Base-by-base conservation (phyloP, 2,329 filamentous ascomycete species). In the Aspergillus neotritici region DNA sequence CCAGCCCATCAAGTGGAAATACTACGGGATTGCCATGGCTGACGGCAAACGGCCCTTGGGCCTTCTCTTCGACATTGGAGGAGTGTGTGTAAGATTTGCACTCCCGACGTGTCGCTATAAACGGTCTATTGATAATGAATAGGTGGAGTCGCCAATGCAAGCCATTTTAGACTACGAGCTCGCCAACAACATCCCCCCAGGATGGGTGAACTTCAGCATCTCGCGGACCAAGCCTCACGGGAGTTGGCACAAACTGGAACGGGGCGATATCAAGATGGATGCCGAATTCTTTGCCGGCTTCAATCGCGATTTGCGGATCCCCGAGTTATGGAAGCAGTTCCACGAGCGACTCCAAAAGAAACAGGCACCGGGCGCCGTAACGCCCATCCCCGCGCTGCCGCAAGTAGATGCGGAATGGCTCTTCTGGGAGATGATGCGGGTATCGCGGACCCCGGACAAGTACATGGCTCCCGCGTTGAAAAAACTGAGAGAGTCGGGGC, bases 131-230 rank as follows among this genome's bases (percentile, higher is more conserved):
- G 17, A 38, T 48, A 58, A 15, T 56, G 32, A 16, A 16, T 52
- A 94, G 90, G 88, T 96, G 42, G 74, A 85, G 16, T 96, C 89
- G 1, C 93, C 93, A 8, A 90, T 98, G 60, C 88, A 94, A 70
- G 83, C 87, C 2, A 97, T 98, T 57, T 76, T 94, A 44, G 85
- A 94, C 68, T 96, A 96, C 64, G 93, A 97, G 64, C 70, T 83
- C 41, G 72, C 77, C 47, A 74, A 86, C 44, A 76, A 76, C 32
- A 91, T 97, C 38, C 91, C 90, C 1, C 76, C 82, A 3, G 91
- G 90, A 60, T 97, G 89, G 83, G 77, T 97, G 56, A 97, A 97
- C 72, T 84, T 85, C 69, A 86, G 86, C 55, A 93, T 97, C 60
- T 88, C 87, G 40, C 78, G 79, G 55, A 82, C 84, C 3, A 80